These are phyloP conservation scores for Globisporangium uncinulatum DNA, from an alignment of 352 stramenopile genomes.

Conservation along the genomic window DNA sequence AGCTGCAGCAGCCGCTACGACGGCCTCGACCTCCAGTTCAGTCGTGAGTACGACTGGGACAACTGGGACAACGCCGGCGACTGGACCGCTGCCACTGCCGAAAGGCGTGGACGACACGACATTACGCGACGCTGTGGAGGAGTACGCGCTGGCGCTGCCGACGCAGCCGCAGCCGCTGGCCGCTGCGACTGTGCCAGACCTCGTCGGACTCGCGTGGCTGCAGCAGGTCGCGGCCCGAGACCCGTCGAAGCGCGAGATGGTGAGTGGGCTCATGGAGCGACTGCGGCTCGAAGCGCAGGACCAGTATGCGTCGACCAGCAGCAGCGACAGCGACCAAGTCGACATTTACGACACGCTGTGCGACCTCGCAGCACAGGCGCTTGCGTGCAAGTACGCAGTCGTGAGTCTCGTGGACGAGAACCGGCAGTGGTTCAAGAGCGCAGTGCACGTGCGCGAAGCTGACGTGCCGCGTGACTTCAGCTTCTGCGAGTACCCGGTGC, in stretches of 20 bases:
- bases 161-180: conserved; percentile 40
- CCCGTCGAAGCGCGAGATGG: conserved; percentile 64
- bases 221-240: conserved; percentile 63
- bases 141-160: conserved; percentile 68
- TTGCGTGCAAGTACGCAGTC: conserved; percentile 74
- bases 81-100: conserved; percentile 22
- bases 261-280: conserved; percentile 62
- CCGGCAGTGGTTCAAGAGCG: conserved; percentile 94
- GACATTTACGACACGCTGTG: conserved; percentile 85
- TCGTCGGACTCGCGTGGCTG: conserved; percentile 75
- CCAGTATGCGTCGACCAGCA: conserved; percentile 12
- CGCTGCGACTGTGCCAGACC: conserved; percentile 43
- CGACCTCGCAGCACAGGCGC: conserved; percentile 66
- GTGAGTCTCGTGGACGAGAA: conserved; percentile 91
- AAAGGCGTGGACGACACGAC: conserved; percentile 33
- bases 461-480: conserved; percentile 82
- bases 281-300: conserved; percentile 40
- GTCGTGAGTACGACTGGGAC: conserved; percentile 12
- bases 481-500: conserved; percentile 80
- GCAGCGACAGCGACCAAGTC: conserved; percentile 38
- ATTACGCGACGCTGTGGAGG: conserved; percentile 56
- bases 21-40: not conserved
- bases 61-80: conserved; percentile 9
- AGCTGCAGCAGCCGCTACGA: conserved; percentile 11
- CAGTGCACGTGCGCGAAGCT: conserved; percentile 67